These are phyloP conservation scores for Septoria linicola DNA, from an alignment of 2,329 filamentous ascomycete species.

Conservation along the genomic window DNA sequence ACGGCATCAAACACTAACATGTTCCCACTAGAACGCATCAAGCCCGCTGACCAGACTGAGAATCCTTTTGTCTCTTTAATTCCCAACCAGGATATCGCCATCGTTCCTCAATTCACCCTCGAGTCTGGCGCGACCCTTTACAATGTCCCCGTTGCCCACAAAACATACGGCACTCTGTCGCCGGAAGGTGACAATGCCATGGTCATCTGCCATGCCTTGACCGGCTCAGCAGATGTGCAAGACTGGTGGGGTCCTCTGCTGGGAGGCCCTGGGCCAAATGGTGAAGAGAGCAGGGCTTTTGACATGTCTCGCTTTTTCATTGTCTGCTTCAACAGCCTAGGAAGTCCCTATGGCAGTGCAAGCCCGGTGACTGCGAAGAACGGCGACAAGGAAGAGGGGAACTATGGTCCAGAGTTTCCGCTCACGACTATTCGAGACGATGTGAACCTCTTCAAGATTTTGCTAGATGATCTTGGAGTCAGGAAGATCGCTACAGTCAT, in stretches of 20 bases:
- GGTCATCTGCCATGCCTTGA: constrained; percentile 78
- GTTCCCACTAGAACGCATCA: constrained; percentile 30
- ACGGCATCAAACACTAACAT: constrained; percentile 10
- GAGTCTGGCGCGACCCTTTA: constrained; percentile 83
- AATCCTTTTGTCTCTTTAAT: constrained; percentile 89
- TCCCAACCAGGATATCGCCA: constrained; percentile 80
- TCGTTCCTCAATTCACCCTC: constrained; percentile 85
- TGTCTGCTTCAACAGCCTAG: constrained; percentile 80
- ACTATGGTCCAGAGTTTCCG: constrained; percentile 94
- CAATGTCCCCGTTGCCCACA: constrained; percentile 70
- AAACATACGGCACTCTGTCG: constrained; percentile 59
- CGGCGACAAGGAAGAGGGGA: constrained; percentile 68
- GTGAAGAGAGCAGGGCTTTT: constrained; percentile 56
- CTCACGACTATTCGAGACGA: constrained; percentile 94
- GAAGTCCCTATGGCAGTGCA: constrained; percentile 83
- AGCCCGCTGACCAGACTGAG: constrained; percentile 64
- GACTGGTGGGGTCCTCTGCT: constrained; percentile 88
- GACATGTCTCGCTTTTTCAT: constrained; percentile 82
- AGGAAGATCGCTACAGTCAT: constrained; percentile 75
- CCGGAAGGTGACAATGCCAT: constrained; percentile 60
- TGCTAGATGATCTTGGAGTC: constrained; percentile 78
- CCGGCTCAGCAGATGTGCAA: constrained; percentile 77
- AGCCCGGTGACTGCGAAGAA: constrained; percentile 87
- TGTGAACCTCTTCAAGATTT: constrained; percentile 78
- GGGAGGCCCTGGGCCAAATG: constrained; percentile 66